Evolutionary conservation across 192 early-diverging fungal genomes (phyloP), one percentile per base, ranked within the genome.

Genomic region (Coemansia sp.): DNA sequence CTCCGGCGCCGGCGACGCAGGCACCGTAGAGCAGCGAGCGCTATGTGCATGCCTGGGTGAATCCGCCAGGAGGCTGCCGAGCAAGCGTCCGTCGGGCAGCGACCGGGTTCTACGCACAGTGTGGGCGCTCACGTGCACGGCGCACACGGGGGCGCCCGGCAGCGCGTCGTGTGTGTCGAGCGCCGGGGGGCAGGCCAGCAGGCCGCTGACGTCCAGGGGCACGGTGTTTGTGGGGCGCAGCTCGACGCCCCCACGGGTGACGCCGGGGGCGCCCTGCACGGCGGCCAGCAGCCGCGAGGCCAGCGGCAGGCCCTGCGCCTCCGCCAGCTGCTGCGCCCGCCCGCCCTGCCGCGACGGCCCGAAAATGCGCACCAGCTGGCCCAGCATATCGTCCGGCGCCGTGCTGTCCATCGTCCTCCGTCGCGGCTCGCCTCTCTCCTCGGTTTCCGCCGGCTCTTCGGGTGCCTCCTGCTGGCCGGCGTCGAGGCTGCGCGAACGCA

Each of bases 241-340:
- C 8, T 24, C 17, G 17, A 27, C 50, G 8, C 50, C 50, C 30
- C 30, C 50, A 1, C 50, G 25, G 11, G 30, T 52, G 5, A 48
- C 46, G 22, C 14, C 13, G 30, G 15, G 17, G 27, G 3, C 18
- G 21, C 39, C 8, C 1, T 17, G 53, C 45, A 27, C 27, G n/a
- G 42, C 18, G 1, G 62, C 33, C 38, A 73, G 39, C 11, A 78
- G 48, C 5, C 61, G 64, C 38, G 74, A 78, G 2, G 74, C 67
- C 13, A 78, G 53, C 22, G 74, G 74, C 43, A 78, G 54, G 4
- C 74, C 74, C 52, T 78, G 74, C 14, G 64, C 50, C 53, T 78
- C 74, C 22, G 74, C 74, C 57, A 78, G 33, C 53, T 69, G 67
- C 61, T 71, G 74, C 39, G 57, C 46, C 1, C 53, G 42, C 61